Conservation (phyloP, 129 eudicot genomes). For the Artemisia tridentata region DNA sequence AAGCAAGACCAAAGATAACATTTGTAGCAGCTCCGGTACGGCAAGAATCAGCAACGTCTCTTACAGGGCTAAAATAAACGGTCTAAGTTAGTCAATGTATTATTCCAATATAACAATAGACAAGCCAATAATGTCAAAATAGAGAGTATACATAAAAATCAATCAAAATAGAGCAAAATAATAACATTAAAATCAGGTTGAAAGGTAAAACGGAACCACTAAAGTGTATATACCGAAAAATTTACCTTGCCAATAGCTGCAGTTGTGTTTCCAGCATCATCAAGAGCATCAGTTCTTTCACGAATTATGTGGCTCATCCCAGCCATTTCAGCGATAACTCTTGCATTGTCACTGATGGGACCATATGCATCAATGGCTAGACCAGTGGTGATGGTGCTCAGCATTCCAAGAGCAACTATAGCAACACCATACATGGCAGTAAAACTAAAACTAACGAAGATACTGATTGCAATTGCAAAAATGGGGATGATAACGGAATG, state of each 20-base stretch:
- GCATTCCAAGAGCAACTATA: conserved; percentile 87
- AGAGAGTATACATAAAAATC: too few relatives aligned
- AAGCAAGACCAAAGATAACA: too few relatives aligned
- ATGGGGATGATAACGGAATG: conserved; percentile 81
- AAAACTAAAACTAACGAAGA: conserved; percentile 67
- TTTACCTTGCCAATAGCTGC: conserved; percentile 85
- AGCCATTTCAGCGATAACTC: conserved; percentile 94
- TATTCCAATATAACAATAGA: too few relatives aligned
- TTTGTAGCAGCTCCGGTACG: too few relatives aligned
- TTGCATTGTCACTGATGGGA: conserved; percentile 90
- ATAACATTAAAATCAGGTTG: conserved; percentile 8
- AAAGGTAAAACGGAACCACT: conserved; percentile 12
- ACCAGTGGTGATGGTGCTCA: conserved; percentile 85
- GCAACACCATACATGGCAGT: conserved; percentile 91
- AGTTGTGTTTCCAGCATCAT: too few relatives aligned
- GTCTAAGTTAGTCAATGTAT: too few relatives aligned
- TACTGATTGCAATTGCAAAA: conserved; percentile 75
- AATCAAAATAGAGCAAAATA: too few relatives aligned
- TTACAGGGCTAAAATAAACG: too few relatives aligned
- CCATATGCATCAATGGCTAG: conserved; percentile 91
- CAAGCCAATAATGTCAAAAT: too few relatives aligned
- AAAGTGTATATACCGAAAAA: neutral
- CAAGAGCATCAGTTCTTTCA: conserved; percentile 86
- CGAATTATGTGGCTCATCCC: conserved; percentile 88
- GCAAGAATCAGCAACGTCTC: too few relatives aligned